Base-by-base conservation (phyloP, 1,284 basidiomycete species). In the Boletus albobrunnescens region DNA sequence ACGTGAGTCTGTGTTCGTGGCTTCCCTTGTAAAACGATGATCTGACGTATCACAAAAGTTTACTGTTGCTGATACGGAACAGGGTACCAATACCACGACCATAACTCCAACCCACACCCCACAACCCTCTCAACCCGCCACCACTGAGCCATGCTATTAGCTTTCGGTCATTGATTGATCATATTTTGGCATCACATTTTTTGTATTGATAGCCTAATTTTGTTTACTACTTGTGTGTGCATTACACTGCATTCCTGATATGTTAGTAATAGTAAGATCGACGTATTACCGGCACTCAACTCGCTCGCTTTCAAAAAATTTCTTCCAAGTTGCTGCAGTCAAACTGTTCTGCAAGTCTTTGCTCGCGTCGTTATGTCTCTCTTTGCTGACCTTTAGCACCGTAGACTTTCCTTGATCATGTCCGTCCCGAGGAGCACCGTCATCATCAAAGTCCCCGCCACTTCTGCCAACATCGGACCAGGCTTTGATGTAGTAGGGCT, bases 401-500 rank as follows among this genome's bases (percentile, higher is more conserved):
- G 14, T 12, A 8, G 24, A 32, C 37, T 16, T 14, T 14, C 45
- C 22, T 17, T 41, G 36, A 38, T 27, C 52, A 62, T 63, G 61
- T 33, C 54, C 16, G 36, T 35, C 36, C 16, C 36, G 48, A 58
- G 63, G 42, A 46, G 36, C 20, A 39, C 60, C n/a, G 79, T 87
- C 65, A 74, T 70, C 39, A 91, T 99, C 68, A 79, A 77, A 57
- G 90, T 99, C 44, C 95, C 95, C 9, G 93, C 93, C 19, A 98
- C 95, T 2, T 95, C 94, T 49, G 95, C 95, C 56, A 99, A 99
- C 75, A 94, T 99, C 63, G 95, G 95, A 3, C 96, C 96, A 22
- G 96, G 96, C 12, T 99, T 99, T 69, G 96, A 99, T 68, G 96
- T 99, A 50, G 92, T 97, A 55, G 96, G 96, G 17, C 86, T 99